These are phyloP conservation scores for Citrus trifoliata DNA, from an alignment of 345 rosid genomes.

Conservation along the genomic window DNA sequence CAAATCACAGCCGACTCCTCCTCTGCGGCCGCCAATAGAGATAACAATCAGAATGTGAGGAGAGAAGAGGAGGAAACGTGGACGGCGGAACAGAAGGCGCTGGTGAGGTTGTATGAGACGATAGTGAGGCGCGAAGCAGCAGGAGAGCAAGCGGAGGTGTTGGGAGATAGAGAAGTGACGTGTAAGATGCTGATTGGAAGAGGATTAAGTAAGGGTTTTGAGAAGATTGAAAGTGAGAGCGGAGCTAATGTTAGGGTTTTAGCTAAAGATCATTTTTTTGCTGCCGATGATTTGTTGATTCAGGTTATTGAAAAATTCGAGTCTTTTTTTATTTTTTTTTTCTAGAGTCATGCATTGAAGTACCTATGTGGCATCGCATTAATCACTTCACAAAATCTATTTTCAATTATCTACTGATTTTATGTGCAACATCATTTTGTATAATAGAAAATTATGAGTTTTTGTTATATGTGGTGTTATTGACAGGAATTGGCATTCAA, in stretches of 20 bases:
- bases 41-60: neutral
- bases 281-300: slow-evolving; percentile 53
- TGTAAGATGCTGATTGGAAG: slow-evolving; percentile 55
- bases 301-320: slow-evolving; percentile 31
- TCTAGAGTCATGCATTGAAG: neutral
- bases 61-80: slow-evolving; percentile 25
- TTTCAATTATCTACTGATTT: neutral
- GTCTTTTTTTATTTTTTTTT: neutral
- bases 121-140: slow-evolving; percentile 45
- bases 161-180: slow-evolving; percentile 35
- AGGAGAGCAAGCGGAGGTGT: slow-evolving; percentile 27
- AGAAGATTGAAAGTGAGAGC: slow-evolving; percentile 54
- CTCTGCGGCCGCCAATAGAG: neutral
- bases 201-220: slow-evolving; percentile 35
- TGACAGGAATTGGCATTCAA: neutral
- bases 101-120: slow-evolving; percentile 63
- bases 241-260: slow-evolving; percentile 46
- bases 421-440: neutral
- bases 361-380: neutral
- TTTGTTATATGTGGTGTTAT: neutral
- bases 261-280: slow-evolving; percentile 50
- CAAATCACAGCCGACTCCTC: slow-evolving; percentile 9
- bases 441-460: neutral
- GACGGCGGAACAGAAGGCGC: slow-evolving; percentile 50
- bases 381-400: too few relatives aligned